These are phyloP conservation scores for Amphicarpaea edgeworthii DNA, from an alignment of 306 rosid genomes.

Conservation along the genomic window DNA sequence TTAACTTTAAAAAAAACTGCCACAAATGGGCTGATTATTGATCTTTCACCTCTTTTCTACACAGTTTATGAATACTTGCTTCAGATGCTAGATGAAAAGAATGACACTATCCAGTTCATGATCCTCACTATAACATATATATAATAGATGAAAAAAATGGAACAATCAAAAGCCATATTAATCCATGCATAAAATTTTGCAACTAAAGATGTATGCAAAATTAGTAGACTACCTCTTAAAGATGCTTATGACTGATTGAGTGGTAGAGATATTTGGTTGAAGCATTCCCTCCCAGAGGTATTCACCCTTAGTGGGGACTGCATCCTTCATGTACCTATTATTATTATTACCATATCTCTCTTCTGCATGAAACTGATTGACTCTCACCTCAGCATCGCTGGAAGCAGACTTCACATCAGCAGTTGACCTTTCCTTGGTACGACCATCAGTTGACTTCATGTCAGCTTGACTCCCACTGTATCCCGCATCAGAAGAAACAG, in stretches of 20 bases:
- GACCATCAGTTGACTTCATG: constrained; percentile 45
- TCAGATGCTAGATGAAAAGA: constrained; percentile 13
- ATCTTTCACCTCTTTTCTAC: constrained; percentile 2
- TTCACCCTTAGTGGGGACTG: constrained; percentile 55
- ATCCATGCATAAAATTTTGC: constrained; percentile 19
- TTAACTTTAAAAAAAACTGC: background rate
- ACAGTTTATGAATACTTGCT: constrained; percentile 8
- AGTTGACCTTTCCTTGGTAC: constrained; percentile 44
- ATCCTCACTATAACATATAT: constrained; percentile 14
- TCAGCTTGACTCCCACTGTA: constrained; percentile 38
- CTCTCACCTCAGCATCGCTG: constrained; percentile 41
- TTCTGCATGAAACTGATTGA: constrained; percentile 39
- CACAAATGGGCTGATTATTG: background rate
- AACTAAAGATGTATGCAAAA: constrained; percentile 17
- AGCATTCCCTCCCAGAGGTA: constrained; percentile 84
- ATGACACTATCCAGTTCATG: background rate
- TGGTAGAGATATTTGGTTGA: constrained; percentile 69
- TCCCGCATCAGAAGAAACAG: constrained; percentile 25
- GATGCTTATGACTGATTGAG: constrained; percentile 65
- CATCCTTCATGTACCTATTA: constrained; percentile 49
- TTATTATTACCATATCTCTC: constrained; percentile 49
- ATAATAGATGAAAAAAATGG: constrained; percentile 7
- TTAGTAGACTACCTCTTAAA: constrained; percentile 72
- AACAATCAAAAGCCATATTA: constrained; percentile 30
- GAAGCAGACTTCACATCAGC: constrained; percentile 45